phyloP scores from a whole-genome alignment of 495 filamentous ascomycete genomes.

The Aspergillus carlsbadensis region DNA sequence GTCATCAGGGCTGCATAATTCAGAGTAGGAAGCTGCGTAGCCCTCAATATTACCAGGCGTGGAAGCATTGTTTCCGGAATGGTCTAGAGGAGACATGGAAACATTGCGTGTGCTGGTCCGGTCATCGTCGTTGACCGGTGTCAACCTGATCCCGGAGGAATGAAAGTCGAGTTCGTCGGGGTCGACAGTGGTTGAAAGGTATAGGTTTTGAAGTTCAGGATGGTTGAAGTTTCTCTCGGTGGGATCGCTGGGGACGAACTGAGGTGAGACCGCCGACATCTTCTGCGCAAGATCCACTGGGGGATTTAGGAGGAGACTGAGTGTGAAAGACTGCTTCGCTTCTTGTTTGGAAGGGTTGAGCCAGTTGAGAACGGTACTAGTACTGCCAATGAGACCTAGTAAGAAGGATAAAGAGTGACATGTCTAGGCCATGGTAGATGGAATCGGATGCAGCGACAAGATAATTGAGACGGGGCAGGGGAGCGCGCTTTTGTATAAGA shows the following conservation, averaged over 20 bases:
- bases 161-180: constrained; percentile 40
- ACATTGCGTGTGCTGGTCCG: constrained; percentile 15
- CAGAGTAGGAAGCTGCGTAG: constrained; percentile 18
- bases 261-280: constrained; percentile 30
- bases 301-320: background rate
- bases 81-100: constrained; percentile 11
- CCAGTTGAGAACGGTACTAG: background rate
- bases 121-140: constrained; percentile 23
- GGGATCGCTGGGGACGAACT: constrained; percentile 24
- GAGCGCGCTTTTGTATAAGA: background rate
- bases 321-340: background rate
- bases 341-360: background rate
- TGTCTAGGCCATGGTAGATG: constrained; percentile 13
- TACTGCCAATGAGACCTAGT: constrained; percentile 5
- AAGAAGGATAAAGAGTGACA: constrained; percentile 6
- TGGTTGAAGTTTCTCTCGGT: constrained; percentile 15
- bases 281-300: background rate
- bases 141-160: constrained; percentile 35
- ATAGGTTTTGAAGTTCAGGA: constrained; percentile 29
- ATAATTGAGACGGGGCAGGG: background rate
- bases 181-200: constrained; percentile 40
- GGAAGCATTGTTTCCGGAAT: constrained; percentile 3
- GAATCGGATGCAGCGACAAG: background rate
- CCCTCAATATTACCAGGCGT: constrained; percentile 5
- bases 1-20: constrained; percentile 24